Evolutionary conservation across 2,329 filamentous ascomycete genomes (phyloP).

Genomic region (Mycocentrospora acerina): DNA sequence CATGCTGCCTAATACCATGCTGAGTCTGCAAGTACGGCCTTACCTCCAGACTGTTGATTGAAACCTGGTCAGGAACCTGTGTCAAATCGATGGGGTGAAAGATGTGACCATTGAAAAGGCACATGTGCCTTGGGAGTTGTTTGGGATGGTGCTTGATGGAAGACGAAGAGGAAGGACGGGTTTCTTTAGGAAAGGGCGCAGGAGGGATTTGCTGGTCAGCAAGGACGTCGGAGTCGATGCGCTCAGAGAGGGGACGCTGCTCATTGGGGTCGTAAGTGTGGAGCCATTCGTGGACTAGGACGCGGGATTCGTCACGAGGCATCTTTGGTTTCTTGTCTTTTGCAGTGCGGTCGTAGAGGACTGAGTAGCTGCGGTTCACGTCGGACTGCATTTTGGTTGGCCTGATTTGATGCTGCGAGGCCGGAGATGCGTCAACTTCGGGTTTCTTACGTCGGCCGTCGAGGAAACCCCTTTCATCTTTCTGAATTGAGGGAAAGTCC

Average conservation of each 20-base stretch:
- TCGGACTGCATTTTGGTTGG: neutral
- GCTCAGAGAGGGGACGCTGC: conserved; percentile 19
- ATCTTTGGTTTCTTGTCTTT: conserved; percentile 12
- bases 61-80: conserved; percentile 14
- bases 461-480: conserved; percentile 2
- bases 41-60: conserved; percentile 18
- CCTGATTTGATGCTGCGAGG: no score
- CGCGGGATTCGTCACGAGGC: conserved; percentile 11
- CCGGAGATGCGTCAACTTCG: no score
- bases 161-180: conserved; percentile 1
- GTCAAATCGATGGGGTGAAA: conserved; percentile 20
- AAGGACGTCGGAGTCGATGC: conserved; percentile 18
- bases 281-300: conserved; percentile 21
- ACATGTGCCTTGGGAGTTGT: conserved; percentile 14
- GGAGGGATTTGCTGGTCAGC: conserved; percentile 21
- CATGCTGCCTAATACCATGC: conserved; percentile 14
- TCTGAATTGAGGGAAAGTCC: conserved; percentile 1
- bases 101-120: conserved; percentile 22
- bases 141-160: neutral
- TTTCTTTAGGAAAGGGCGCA: conserved; percentile 20
- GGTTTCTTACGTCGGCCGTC: neutral
- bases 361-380: neutral
- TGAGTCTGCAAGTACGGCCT: conserved; percentile 15
- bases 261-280: conserved; percentile 12
- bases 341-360: conserved; percentile 1